Evolutionary conservation across 257 asterid species (phyloP).

Genomic region (Knoxia roxburghii): DNA sequence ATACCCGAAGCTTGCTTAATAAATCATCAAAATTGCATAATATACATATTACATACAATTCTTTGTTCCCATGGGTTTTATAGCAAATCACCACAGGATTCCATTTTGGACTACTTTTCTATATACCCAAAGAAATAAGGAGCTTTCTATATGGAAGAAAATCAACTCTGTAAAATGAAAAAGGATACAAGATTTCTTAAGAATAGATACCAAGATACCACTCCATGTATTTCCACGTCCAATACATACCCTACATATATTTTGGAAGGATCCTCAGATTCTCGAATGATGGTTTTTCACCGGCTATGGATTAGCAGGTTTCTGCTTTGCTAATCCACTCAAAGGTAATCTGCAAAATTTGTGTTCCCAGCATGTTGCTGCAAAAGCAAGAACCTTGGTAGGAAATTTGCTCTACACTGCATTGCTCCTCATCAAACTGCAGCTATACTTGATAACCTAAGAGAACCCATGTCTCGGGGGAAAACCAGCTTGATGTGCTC

Average conservation of each 20-base stretch:
- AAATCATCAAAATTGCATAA: constrained; percentile 40
- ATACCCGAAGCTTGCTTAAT: background rate
- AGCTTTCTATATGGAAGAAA: constrained; percentile 24
- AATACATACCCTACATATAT: constrained; percentile 28
- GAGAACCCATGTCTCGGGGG: constrained; percentile 64
- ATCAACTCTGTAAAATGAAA: constrained; percentile 14
- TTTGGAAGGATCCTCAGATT: too few relatives aligned
- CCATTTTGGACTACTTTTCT: constrained; percentile 56
- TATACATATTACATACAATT: constrained; percentile 74
- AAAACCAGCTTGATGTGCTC: constrained; percentile 48
- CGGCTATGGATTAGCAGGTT: too few relatives aligned
- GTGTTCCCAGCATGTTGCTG: too few relatives aligned
- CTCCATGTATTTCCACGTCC: constrained; percentile 25
- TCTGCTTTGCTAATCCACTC: too few relatives aligned
- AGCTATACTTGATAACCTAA: constrained; percentile 54
- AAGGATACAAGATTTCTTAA: constrained; percentile 26
- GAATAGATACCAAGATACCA: constrained; percentile 32
- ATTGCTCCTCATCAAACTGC: constrained; percentile 19
- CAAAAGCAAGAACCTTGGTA: too few relatives aligned
- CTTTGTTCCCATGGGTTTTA: constrained; percentile 28
- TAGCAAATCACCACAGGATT: constrained; percentile 35
- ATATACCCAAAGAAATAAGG: constrained; percentile 42
- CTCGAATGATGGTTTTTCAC: too few relatives aligned
- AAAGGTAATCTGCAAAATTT: too few relatives aligned
- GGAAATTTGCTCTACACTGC: too few relatives aligned